Evolutionary conservation across 2,329 filamentous ascomycete species (phyloP), one percentile per base, ranked within the genome.

Genomic region (Xylaria sp.): DNA sequence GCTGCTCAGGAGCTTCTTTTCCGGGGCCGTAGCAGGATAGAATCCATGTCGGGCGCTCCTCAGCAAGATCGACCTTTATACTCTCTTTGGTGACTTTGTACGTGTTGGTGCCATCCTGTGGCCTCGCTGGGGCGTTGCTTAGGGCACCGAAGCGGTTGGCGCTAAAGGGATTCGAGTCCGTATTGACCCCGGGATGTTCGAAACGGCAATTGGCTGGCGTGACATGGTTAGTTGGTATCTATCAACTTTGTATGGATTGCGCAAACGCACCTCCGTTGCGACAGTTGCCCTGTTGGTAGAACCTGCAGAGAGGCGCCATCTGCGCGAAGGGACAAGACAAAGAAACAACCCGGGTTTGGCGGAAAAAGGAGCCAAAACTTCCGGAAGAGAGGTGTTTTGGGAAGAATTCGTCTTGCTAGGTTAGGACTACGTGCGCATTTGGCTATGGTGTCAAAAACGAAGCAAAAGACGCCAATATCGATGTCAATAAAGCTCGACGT

Each of bases 21-120:
- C 91, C 91, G 0, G 94, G 94, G 0, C 90, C 93, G 79, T 97
- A 98, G 25, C 91, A 87, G 1, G 94, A 97, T 28, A 97, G 86
- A 4, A 96, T 90, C 92, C 94, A 98, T 83, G 88, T 82, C 20
- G 95, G 95, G 9, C 87, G 86, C 68, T 96, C 93, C 25, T 85
- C 83, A 0, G 85, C 87, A 53, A 97, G 83, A 76, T 97, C 93
- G 61, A 81, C 80, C 68, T 85, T 85, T 73, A 97, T 90, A 2
- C 80, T 81, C 0, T 87, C 87, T 48, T 81, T 80, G n/a, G 81
- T 86, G 46, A 94, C 79, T 52, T 80, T 84, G 76, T 88, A 88
- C 4, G 82, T 71, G 20, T 70, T 70, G 66, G 73, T 71, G 53
- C n/a, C 61, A 32, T 71, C 72, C 46, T 66, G 61, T 1, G 69